Evolutionary conservation across 106 monocot species (phyloP), one percentile per base, ranked within the genome.

Genomic region (Dioscorea alata): DNA sequence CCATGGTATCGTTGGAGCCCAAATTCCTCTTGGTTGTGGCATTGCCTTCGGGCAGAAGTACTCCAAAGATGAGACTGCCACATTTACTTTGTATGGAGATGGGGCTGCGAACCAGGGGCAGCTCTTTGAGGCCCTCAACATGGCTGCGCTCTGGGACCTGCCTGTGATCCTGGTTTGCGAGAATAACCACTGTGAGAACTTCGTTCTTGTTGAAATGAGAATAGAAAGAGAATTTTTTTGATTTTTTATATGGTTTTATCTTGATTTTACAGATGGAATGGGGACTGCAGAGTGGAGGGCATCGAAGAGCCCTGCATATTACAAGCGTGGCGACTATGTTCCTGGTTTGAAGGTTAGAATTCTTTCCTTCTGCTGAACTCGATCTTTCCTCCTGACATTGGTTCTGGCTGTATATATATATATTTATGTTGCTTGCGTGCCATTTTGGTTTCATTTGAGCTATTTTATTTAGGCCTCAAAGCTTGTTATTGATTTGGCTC

Each of bases 211-310:
- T 42, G 10, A 42, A 42, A 42, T 42, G 42, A 10, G 42, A 42
- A 42, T 0, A 42, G 6, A 42, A 42, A 8, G 42, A 42, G 42
- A 42, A 42, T 3, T 42, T 42, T 42, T 6, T 42, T 1, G 6
- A 28, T 3, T 28, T 42, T 8, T 42, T 10, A 0, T 42, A 0
- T 42, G 42, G 0, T 6, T 42, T 42, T 42, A 42, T 42, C 6
- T 42, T 42, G 42, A 10, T 10, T 42, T 42, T 42, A 12, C 23
- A 86, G 86, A 86, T 79, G 86, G 86, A 12, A 86, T 94, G 94
- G 94, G 94, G 16, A 94, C 94, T 1, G 94, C 94, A 4, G 94
- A 90, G 66, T 90, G 90, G 90, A 94, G 87, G 67, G 78, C 94
- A 4, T 76, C 94, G 22, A 94, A 94, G 76, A 94, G 83, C 52